Percentiles rank a stretch among this genome's conserved stretches.
These are phyloP conservation scores for Fusarium poae DNA, from an alignment of 2,329 filamentous ascomycete species.

Conservation along the genomic window DNA sequence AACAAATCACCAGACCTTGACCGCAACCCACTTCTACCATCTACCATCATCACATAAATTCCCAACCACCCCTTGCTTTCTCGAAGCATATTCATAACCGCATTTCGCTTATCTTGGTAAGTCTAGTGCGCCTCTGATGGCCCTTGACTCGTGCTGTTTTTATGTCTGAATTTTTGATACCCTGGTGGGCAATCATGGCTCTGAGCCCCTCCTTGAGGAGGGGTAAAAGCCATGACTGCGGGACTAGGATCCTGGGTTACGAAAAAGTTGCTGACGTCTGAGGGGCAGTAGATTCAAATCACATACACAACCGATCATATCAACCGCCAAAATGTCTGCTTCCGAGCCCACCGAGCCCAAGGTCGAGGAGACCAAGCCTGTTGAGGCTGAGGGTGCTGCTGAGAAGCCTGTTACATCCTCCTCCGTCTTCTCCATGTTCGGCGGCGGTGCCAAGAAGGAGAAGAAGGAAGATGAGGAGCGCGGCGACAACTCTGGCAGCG, in stretches of 20 bases:
- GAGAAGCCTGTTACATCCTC: slow-evolving; percentile 66
- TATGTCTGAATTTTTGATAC: slow-evolving; percentile 8
- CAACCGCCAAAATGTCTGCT: slow-evolving; percentile 60
- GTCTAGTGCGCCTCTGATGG: slow-evolving; percentile 8
- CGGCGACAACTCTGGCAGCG: slow-evolving; percentile 89
- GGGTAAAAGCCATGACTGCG: slow-evolving; percentile 44
- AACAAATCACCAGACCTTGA: slow-evolving; percentile 50
- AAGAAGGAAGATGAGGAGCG: slow-evolving; percentile 86
- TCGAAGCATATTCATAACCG: slow-evolving; percentile 26
- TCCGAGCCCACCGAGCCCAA: slow-evolving; percentile 67
- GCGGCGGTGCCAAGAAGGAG: slow-evolving; percentile 96
- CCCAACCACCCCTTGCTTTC: slow-evolving; percentile 18
- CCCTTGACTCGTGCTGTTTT: background rate
- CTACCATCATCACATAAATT: slow-evolving; percentile 31
- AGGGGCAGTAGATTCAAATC: slow-evolving; percentile 29
- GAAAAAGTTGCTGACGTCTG: slow-evolving; percentile 38
- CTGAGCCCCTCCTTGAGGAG: slow-evolving; percentile 41
- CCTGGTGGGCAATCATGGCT: slow-evolving; percentile 26
- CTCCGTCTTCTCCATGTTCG: slow-evolving; percentile 97
- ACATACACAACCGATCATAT: slow-evolving; percentile 29
- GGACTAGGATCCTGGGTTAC: slow-evolving; percentile 23
- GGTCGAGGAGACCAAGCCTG: slow-evolving; percentile 62
- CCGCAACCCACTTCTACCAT: slow-evolving; percentile 43
- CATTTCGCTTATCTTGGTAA: slow-evolving; percentile 41
- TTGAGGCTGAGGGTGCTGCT: slow-evolving; percentile 39